phyloP scores from a whole-genome alignment of 2,329 filamentous ascomycete genomes.

The Sphaerulina vaccinii region DNA sequence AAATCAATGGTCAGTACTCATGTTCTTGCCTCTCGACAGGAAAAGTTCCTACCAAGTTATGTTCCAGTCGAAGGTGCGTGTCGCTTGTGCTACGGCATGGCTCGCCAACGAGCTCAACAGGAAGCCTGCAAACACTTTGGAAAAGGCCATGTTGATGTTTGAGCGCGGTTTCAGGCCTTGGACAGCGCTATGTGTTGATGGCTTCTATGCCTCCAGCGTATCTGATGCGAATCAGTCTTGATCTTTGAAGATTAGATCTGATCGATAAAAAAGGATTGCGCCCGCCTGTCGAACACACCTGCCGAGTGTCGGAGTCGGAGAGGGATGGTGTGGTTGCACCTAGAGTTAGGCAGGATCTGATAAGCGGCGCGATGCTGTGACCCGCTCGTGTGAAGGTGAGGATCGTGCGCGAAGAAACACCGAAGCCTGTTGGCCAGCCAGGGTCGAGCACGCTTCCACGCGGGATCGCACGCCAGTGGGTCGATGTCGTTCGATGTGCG shows the following conservation, averaged over 20 bases:
- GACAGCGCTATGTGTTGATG: not conserved
- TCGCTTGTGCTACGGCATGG: slow-evolving; percentile 16
- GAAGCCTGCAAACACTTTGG: slow-evolving; percentile 1
- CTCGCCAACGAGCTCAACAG: slow-evolving; percentile 17
- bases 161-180: not conserved
- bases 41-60: slow-evolving; percentile 46
- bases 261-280: slow-evolving; percentile 8
- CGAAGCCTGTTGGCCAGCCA: no score
- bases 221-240: not conserved
- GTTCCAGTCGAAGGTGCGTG: slow-evolving; percentile 35
- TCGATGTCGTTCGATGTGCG: not conserved
- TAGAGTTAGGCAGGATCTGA: slow-evolving; percentile 12
- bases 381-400: not conserved
- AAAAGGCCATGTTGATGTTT: slow-evolving; percentile 1
- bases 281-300: not conserved
- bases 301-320: slow-evolving; percentile 7
- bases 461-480: no score
- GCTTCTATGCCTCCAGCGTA: not conserved
- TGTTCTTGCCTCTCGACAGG: not conserved
- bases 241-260: slow-evolving; percentile 9
- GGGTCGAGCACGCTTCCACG: not conserved
- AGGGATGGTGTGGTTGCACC: not conserved
- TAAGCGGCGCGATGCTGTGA: slow-evolving; percentile 2
- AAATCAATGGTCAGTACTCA: not conserved
- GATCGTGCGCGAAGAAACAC: not conserved